Base-by-base conservation (phyloP, 2,329 filamentous ascomycete species). In the Acrodontium crateriforme region DNA sequence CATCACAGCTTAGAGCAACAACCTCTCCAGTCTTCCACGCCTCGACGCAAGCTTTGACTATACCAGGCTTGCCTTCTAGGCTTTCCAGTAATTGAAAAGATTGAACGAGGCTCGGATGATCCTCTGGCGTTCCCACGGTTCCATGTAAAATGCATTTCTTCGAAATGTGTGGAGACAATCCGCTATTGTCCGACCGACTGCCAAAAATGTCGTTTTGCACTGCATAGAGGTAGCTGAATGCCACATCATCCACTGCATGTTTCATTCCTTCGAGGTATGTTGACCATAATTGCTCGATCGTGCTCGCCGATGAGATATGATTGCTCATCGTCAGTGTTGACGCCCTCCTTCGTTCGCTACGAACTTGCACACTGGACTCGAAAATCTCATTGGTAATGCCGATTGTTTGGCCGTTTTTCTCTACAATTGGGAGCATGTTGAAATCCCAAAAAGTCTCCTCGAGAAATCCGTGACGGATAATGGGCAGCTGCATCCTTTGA, bases 381-480 rank as follows among this genome's bases (percentile, higher is more conserved):
- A 32, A 36, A n/a, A 50, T 28, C 31, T 49, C 46, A 17, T 45
- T 36, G 9, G 42, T 27, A 3, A 40, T 26, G 3, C 45, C 46
- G 11, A 38, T 29, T 1, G 23, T 28, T 13, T 28, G 20, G 6
- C 43, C 44, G n/a, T 38, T 32, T 3, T 31, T 16, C 5, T 38
- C 41, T 7, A 47, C 29, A 9, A 51, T 34, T 1, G 49, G 49
- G 2, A 49, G 28, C 7, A 49, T 28, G 9, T 39, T 38, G 19
- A 45, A 42, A 13, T 44, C 32, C 37, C 41, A 52, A 28, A 44
- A 50, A 2, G 40, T 43, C 29, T 51, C 46, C 24, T 53, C 48
- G 4, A 43, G 18, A 8, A 40, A 41, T 8, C 41, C 46, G 15
- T 45, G 34, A 9, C 47, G 35, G 7, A 39, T 32, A 21, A 50